These are phyloP conservation scores for Microcyclospora pomicola DNA, from an alignment of 2,329 filamentous ascomycete species.

Conservation along the genomic window DNA sequence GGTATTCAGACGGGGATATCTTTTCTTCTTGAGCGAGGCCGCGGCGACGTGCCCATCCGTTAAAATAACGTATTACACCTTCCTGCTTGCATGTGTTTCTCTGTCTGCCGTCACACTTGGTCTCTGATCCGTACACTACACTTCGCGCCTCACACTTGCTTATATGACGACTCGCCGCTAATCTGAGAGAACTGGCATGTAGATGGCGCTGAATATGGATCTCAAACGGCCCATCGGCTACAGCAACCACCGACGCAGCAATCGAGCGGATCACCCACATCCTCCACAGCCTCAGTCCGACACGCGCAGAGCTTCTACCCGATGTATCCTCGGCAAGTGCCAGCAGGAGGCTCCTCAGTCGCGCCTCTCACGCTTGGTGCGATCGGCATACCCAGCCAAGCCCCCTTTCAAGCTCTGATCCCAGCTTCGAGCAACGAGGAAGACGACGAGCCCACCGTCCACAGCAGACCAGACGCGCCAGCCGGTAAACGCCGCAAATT, in stretches of 20 bases:
- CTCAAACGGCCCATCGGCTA: slow-evolving; percentile 50
- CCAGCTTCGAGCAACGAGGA: slow-evolving; percentile 29
- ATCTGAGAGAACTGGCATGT: slow-evolving; percentile 27
- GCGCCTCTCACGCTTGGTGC: no score
- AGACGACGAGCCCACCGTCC: slow-evolving; percentile 45
- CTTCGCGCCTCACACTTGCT: slow-evolving; percentile 2
- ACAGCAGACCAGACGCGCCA: slow-evolving; percentile 73
- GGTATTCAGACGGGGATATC: no score
- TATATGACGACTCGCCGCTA: slow-evolving; percentile 23
- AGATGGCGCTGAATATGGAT: slow-evolving; percentile 46
- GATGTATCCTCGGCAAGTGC: slow-evolving; percentile 48
- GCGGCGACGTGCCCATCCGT: no score
- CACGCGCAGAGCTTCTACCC: slow-evolving; percentile 65
- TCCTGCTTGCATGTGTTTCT: no score
- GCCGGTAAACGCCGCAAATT: slow-evolving; percentile 91
- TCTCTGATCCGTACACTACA: no score
- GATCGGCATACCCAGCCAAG: slow-evolving; percentile 16
- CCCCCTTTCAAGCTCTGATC: slow-evolving; percentile 20
- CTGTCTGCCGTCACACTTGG: no score
- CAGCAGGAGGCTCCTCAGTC: slow-evolving; percentile 36
- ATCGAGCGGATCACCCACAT: slow-evolving; percentile 34
- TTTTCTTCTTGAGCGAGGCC: no score
- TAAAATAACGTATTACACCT: no score
- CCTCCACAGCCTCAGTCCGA: slow-evolving; percentile 51
- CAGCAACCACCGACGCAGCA: slow-evolving; percentile 50